These are phyloP conservation scores for Cercospora nicotianae DNA, from an alignment of 2,329 filamentous ascomycete genomes.

Conservation along the genomic window DNA sequence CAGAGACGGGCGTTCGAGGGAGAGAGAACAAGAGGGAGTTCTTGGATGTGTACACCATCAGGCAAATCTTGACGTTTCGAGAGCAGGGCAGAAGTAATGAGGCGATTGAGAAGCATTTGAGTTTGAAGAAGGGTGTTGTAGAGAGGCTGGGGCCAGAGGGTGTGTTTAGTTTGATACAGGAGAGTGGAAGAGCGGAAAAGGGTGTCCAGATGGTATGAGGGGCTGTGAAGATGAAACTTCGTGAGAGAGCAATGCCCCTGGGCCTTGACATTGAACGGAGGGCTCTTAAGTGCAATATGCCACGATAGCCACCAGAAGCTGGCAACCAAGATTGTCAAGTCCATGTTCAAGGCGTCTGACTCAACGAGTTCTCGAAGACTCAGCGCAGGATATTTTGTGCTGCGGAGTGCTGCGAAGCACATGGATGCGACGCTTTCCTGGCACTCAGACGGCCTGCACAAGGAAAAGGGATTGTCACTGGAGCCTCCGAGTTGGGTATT, in stretches of 20 bases:
- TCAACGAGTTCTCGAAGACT: background rate
- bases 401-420: background rate
- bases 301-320: background rate
- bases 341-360: background rate
- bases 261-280: background rate
- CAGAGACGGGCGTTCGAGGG: conserved; percentile 44
- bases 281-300: background rate
- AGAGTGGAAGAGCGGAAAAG: conserved; percentile 35
- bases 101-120: conserved; percentile 39
- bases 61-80: conserved; percentile 38
- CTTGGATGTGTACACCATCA: conserved; percentile 46
- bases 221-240: background rate
- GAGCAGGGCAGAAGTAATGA: conserved; percentile 33
- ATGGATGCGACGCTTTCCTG: background rate
- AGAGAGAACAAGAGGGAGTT: conserved; percentile 46
- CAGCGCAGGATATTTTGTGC: background rate
- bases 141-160: conserved; percentile 35
- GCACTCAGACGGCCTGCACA: background rate
- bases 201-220: conserved; percentile 37
- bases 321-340: background rate
- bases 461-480: background rate
- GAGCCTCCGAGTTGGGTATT: background rate
- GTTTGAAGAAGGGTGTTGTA: conserved; percentile 39
- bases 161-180: conserved; percentile 35
- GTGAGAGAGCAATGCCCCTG: background rate